Evolutionary conservation across 257 asterid genomes (phyloP).

Genomic region (Salvia hispanica): DNA sequence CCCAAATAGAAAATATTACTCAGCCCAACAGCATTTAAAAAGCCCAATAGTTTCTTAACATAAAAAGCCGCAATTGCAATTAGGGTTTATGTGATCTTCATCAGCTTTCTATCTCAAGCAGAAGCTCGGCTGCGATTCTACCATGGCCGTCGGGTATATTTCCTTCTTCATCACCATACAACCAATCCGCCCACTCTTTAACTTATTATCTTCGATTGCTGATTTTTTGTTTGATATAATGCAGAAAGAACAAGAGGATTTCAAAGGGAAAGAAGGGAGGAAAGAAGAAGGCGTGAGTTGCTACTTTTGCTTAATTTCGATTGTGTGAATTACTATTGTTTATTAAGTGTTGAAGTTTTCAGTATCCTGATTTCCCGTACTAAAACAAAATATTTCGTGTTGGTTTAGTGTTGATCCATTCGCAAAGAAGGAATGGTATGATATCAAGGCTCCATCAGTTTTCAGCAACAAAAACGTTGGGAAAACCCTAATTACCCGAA

Average conservation of each 20-base stretch:
- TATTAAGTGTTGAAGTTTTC: background rate
- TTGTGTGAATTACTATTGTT: background rate
- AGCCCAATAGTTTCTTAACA: too few relatives aligned
- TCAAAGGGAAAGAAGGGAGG: slow-evolving; percentile 78
- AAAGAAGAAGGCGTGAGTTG: slow-evolving; percentile 61
- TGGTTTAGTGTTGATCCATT: slow-evolving; percentile 50
- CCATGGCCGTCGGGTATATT: slow-evolving; percentile 56
- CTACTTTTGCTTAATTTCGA: background rate
- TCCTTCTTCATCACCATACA: background rate
- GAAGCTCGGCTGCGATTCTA: slow-evolving; percentile 21
- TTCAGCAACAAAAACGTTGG: slow-evolving; percentile 54
- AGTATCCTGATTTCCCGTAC: background rate
- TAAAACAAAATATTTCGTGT: too few relatives aligned
- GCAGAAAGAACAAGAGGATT: slow-evolving; percentile 70
- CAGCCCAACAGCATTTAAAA: too few relatives aligned
- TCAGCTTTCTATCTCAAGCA: too few relatives aligned
- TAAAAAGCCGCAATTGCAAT: too few relatives aligned
- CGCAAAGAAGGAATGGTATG: slow-evolving; percentile 76
- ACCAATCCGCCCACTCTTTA: background rate
- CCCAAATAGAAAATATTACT: too few relatives aligned
- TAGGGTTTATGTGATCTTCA: too few relatives aligned
- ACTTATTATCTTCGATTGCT: background rate
- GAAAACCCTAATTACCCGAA: slow-evolving; percentile 63
- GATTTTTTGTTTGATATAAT: background rate
- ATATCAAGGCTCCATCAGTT: slow-evolving; percentile 59